Evolutionary conservation across 192 early-diverging fungal genomes (phyloP), one percentile per base, ranked within the genome.

Genomic region (Dissophora ornata): DNA sequence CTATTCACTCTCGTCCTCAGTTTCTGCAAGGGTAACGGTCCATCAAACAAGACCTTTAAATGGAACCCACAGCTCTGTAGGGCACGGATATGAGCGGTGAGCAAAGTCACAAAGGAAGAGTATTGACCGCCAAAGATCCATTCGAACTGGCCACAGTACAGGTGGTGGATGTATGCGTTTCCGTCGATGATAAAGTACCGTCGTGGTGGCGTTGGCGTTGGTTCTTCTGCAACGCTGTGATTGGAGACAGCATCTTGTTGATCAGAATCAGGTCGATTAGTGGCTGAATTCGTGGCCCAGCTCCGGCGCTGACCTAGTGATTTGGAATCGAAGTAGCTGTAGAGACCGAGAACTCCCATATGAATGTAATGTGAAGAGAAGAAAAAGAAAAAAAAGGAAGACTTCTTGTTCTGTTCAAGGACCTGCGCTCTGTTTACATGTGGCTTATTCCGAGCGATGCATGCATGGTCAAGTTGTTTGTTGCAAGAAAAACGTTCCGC

Each of bases 51-150:
- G 42, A 86, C 71, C 29, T 69, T 65, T 30, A 80, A 54, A 1
- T 48, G 46, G 42, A 86, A 79, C 2, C 75, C 75, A 36, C 62
- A 55, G 18, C 54, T 21, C 22, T 69, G 46, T 24, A 84, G 54
- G 3, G 79, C 69, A 0, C 28, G 21, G 24, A 82, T 50, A 10
- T 73, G 70, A 5, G 66, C 62, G 41, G 47, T 51, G 15, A 86
- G 50, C 19, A 75, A 50, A 1, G 67, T 56, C 21, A 78, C 79
- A 8, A 84, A 74, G 8, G 57, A 63, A 4, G 51, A 29, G 57
- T 86, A 84, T 36, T 83, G 84, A 36, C 83, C 84, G 21, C 85
- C 85, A 52, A 78, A 80, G 22, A 82, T 73, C 85, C 85, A 86
- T 58, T 86, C 79, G 18, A 74, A 60, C 28, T 67, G 62, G 15